Evolutionary conservation across 495 filamentous ascomycete genomes (phyloP), one percentile per base, ranked within the genome.

Genomic region (Trichoderma gamsii): DNA sequence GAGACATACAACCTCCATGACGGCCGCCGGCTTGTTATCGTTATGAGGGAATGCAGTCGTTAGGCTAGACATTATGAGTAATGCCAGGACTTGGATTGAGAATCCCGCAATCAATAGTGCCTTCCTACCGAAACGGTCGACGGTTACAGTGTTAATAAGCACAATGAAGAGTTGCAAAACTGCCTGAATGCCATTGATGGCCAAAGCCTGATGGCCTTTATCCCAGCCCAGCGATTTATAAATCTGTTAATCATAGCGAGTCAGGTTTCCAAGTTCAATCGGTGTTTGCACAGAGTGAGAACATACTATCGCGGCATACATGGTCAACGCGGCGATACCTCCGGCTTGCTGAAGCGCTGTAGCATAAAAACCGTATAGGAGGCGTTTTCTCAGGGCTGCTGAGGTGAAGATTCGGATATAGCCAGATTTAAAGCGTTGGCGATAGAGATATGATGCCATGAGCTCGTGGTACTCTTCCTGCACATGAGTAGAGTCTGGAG

Each of bases 1-100:
- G 44, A 49, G 44, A 49, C 44, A 49, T 16, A 49, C n/a, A 49
- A 49, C 44, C 44, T 49, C 44, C n/a, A 49, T 49, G 44, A 49
- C 44, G 1, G 44, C 44, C 44, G 44, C 44, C n/a, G 44, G 44
- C 44, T 49, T 49, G 6, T 49, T 49, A 18, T 49, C 44, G n/a
- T 49, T 49, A 49, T 49, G 44, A 49, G 44, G 44, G 13, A 49
- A 49, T 49, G 44, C 44, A 6, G 44, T 49, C 12, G 44, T 49
- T 11, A 49, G 44, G n/a, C 44, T 16, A 49, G 44, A 49, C 44
- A 49, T 49, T 4, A 49, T 49, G 44, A 49, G 44, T 49, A 49
- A 18, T 5, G 44, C 44, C 18, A 49, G 44, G 0, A 49, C 44
- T 49, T 49, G 44, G 44, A 49, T 49, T 49, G 44, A 49, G 12